Percentiles rank a stretch among this genome's conserved stretches.
These are phyloP conservation scores for Neonectria neomacrospora DNA, from an alignment of 2,329 filamentous ascomycete genomes.

Conservation along the genomic window DNA sequence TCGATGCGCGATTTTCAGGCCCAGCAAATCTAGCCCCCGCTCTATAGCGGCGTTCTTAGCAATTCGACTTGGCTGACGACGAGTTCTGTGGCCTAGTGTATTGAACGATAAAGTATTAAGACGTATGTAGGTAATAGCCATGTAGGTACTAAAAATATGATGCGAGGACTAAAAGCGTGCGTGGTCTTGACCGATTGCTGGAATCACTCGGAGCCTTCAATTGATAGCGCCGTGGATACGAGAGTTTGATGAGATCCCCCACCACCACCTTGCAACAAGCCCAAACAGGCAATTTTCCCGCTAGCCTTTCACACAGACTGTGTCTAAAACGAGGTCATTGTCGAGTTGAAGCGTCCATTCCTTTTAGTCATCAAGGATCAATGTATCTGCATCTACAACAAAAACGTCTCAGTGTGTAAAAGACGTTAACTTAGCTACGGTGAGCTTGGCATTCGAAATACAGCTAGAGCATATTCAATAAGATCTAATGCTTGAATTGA, in stretches of 20 bases:
- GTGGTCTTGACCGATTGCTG: background rate
- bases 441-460: no score
- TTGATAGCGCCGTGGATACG: background rate
- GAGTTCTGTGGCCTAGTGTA: no score
- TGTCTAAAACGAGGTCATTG: no score
- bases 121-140: background rate
- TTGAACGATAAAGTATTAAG: background rate
- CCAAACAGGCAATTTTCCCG: background rate
- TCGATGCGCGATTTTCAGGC: background rate
- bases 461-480: no score
- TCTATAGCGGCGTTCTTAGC: background rate
- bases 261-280: background rate
- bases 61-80: background rate
- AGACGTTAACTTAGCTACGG: no score
- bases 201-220: background rate
- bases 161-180: background rate
- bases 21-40: background rate
- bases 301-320: background rate
- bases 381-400: no score
- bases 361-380: no score
- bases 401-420: no score
- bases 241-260: background rate
- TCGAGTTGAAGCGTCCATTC: no score
- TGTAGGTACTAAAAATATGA: background rate
- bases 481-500: no score